Conservation (phyloP, 495 filamentous ascomycete species). For the Poronia punctata region DNA sequence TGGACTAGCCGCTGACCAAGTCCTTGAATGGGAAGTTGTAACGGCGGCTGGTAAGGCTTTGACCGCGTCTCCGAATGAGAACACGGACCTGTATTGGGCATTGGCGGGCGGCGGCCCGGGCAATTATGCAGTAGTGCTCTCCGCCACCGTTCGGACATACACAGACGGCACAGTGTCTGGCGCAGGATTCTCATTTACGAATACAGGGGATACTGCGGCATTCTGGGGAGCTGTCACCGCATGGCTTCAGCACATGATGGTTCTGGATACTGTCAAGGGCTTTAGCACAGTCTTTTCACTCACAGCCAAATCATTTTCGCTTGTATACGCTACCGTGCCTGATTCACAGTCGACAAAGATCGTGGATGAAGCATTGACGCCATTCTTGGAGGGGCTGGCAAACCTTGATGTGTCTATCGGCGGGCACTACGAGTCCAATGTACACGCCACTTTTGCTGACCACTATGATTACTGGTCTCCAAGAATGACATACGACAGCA, state of each 20-base stretch:
- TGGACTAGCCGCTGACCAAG: constrained; percentile 42
- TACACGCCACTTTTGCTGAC: background rate
- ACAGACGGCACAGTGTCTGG: constrained; percentile 13
- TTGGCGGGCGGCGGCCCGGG: constrained; percentile 46
- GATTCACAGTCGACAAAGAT: background rate
- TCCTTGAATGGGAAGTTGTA: constrained; percentile 40
- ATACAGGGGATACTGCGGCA: background rate
- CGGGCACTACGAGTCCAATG: background rate
- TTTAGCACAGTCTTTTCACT: constrained; percentile 29
- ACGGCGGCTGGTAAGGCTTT: constrained; percentile 39
- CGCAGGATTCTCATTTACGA: constrained; percentile 3
- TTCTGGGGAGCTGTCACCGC: background rate
- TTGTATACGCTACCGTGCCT: background rate
- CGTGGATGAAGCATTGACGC: background rate
- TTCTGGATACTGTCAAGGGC: constrained; percentile 26
- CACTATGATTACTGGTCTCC: background rate
- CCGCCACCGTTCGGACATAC: constrained; percentile 29
- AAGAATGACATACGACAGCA: background rate
- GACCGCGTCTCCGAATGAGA: constrained; percentile 31
- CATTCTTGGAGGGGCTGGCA: background rate
- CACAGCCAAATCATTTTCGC: background rate
- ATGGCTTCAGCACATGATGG: background rate
- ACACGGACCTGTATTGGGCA: constrained; percentile 53
- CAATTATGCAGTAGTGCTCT: constrained; percentile 44
- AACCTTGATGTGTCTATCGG: background rate